phyloP scores from a whole-genome alignment of 129 eudicot species.

The Deinandra increscens region DNA sequence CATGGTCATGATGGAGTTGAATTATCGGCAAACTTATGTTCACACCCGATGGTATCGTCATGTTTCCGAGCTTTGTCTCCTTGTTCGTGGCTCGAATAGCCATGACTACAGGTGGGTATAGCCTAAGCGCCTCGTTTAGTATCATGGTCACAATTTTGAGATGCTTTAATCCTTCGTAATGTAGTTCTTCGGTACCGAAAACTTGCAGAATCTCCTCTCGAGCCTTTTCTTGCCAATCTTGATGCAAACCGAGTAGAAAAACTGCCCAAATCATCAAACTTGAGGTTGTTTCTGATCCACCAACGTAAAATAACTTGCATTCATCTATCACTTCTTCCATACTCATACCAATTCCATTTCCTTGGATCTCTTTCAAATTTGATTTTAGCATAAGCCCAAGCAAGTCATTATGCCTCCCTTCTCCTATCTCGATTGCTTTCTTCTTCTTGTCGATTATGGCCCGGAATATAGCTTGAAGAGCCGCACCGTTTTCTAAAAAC shows the following conservation, averaged over 20 bases:
- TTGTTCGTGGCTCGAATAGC: not conserved
- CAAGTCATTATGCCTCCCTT: constrained; percentile 11
- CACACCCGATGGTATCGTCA: not conserved
- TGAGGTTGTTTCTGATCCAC: constrained; percentile 26
- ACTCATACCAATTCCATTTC: constrained; percentile 23
- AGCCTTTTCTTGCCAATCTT: constrained; percentile 24
- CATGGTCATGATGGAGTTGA: not conserved
- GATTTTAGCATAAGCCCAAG: constrained; percentile 22
- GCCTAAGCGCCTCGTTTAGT: constrained; percentile 22
- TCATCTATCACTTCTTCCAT: constrained; percentile 24
- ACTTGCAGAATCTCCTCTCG: constrained; percentile 18
- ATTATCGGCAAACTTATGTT: not conserved
- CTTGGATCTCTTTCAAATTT: constrained; percentile 18
- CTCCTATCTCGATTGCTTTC: constrained; percentile 6
- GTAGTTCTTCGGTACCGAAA: not conserved
- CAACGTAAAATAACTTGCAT: constrained; percentile 23
- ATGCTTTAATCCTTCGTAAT: constrained; percentile 21
- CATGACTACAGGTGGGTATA: constrained; percentile 21
- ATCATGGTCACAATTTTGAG: constrained; percentile 23
- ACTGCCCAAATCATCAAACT: constrained; percentile 22
- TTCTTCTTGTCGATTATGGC: constrained; percentile 12
- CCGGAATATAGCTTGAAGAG: not conserved
- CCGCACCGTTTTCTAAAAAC: not conserved
- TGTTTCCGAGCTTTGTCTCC: constrained; percentile 8
- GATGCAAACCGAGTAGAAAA: constrained; percentile 7